Conservation (phyloP, 208 protist species). For the Wallacemonas sp. region DNA sequence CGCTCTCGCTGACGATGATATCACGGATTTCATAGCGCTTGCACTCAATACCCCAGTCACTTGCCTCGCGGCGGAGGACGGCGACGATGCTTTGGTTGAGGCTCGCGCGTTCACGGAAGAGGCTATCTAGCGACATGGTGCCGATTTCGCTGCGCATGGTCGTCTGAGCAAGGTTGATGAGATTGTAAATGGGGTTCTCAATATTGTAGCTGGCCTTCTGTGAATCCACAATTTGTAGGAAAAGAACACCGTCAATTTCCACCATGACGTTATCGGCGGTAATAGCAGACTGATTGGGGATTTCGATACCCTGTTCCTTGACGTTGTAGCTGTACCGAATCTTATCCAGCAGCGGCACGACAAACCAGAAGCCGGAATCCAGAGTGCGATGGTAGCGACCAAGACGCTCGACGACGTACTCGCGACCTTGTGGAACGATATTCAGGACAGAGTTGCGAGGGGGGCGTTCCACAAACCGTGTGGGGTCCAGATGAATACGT, state of each 20-base stretch:
- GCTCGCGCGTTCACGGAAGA: constrained; percentile 91
- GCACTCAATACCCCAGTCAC: constrained; percentile 96
- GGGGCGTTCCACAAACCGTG: constrained; percentile 54
- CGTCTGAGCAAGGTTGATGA: constrained; percentile 96
- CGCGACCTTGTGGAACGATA: constrained; percentile 93
- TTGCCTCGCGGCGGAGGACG: constrained; percentile 86
- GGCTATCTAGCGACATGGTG: constrained; percentile 92
- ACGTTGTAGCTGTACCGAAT: constrained; percentile 95
- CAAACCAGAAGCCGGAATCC: constrained; percentile 88
- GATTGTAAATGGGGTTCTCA: constrained; percentile 94
- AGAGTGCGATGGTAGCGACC: constrained; percentile 92
- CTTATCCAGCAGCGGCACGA: constrained; percentile 92
- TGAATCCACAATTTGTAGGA: constrained; percentile 91
- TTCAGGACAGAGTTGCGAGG: constrained; percentile 86
- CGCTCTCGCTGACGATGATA: constrained; percentile 91
- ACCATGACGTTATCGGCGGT: constrained; percentile 96
- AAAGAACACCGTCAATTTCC: constrained; percentile 95
- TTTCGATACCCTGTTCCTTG: constrained; percentile 92
- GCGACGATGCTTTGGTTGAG: constrained; percentile 94
- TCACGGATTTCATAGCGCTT: constrained; percentile 97
- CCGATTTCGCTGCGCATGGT: constrained; percentile 97
- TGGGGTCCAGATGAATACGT: constrained; percentile 42
- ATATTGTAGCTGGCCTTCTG: constrained; percentile 93
- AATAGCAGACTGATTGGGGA: constrained; percentile 93
- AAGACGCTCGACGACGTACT: constrained; percentile 95